These are phyloP conservation scores for Neurospora sp. DNA, from an alignment of 495 filamentous ascomycete genomes.

Conservation along the genomic window DNA sequence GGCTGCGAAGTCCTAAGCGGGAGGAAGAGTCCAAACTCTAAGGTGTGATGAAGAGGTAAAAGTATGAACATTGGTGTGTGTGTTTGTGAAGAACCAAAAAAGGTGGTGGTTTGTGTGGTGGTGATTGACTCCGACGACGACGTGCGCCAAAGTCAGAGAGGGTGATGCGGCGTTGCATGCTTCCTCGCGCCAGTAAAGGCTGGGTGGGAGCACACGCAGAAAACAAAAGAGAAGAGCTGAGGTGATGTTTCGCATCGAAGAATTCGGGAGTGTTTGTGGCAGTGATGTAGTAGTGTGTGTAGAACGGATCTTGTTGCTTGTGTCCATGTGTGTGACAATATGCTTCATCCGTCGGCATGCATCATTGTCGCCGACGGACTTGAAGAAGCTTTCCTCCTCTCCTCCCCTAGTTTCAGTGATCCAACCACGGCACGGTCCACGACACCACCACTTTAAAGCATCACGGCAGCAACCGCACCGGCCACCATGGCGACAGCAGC, in stretches of 20 bases:
- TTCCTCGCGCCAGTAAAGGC: not conserved
- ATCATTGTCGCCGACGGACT: not conserved
- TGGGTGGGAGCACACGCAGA: not conserved
- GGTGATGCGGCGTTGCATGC: not conserved
- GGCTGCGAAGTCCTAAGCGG: too few relatives aligned
- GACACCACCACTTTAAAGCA: slow-evolving; percentile 26
- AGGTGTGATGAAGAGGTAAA: not conserved
- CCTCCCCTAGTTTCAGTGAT: not conserved
- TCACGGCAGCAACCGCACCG: slow-evolving; percentile 33
- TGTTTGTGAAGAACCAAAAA: not conserved
- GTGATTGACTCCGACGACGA: not conserved
- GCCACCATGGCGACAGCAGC: slow-evolving; percentile 33
- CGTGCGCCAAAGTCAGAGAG: not conserved
- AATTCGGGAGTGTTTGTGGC: not conserved
- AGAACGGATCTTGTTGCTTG: not conserved
- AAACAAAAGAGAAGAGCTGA: not conserved
- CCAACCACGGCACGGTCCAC: not conserved
- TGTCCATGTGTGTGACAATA: not conserved
- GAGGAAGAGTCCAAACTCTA: not conserved
- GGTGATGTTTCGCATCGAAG: not conserved
- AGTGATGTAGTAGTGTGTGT: not conserved
- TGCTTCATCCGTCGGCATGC: not conserved
- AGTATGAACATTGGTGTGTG: not conserved
- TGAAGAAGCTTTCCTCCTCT: not conserved
- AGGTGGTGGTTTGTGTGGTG: not conserved